phyloP scores from a whole-genome alignment of 306 rosid species.

The Lathyrus aphaca region DNA sequence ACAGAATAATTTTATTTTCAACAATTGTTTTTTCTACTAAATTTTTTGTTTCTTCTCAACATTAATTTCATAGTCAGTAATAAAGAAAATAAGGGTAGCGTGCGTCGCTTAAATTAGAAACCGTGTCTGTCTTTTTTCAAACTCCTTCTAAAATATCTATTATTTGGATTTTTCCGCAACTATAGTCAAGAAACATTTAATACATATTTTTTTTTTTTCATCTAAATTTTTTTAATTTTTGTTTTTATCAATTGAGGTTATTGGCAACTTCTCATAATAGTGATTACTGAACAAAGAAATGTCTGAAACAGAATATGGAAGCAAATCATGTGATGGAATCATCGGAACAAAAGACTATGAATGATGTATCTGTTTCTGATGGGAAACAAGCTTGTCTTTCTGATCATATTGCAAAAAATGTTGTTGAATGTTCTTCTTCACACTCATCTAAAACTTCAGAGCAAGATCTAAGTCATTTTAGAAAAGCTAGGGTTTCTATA shows the following conservation, averaged over 20 bases:
- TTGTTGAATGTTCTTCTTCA: conserved; percentile 45
- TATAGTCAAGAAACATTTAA: not conserved
- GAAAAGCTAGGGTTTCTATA: conserved; percentile 60
- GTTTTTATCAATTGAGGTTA: not conserved
- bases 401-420: conserved; percentile 27
- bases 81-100: conserved; percentile 44
- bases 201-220: not conserved
- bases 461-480: conserved; percentile 39
- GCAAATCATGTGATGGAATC: conserved; percentile 22
- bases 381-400: conserved; percentile 37
- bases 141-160: not conserved
- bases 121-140: conserved; percentile 40
- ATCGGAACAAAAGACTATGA: conserved; percentile 24
- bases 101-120: conserved; percentile 43
- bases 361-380: conserved; percentile 38
- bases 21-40: not conserved
- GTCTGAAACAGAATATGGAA: conserved; percentile 41
- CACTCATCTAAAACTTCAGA: conserved; percentile 33
- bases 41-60: not conserved
- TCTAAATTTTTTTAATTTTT: too few species aligned
- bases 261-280: too few species aligned
- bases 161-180: not conserved
- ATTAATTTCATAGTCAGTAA: conserved; percentile 16
- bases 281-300: not conserved
- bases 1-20: not conserved